phyloP scores from a whole-genome alignment of 306 rosid species.

The Lotus japonicus region DNA sequence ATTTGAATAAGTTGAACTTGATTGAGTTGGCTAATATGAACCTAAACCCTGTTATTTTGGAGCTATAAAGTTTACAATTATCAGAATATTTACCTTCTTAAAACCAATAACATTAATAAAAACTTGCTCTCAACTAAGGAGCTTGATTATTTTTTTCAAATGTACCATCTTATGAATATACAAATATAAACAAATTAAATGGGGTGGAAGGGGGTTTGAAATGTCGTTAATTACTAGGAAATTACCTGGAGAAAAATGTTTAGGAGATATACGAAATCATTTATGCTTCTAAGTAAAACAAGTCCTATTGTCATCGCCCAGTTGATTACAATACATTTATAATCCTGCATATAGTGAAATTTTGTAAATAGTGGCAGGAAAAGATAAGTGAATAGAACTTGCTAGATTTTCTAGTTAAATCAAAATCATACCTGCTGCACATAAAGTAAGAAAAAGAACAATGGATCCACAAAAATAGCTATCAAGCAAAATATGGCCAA shows the following conservation, averaged over 20 bases:
- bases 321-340: slow-evolving; percentile 51
- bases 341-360: slow-evolving; percentile 33
- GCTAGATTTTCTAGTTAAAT: background rate
- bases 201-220: background rate
- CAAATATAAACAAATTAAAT: background rate
- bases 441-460: slow-evolving; percentile 64
- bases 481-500: slow-evolving; percentile 62
- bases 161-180: background rate
- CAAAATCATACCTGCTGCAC: slow-evolving; percentile 35
- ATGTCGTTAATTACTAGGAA: background rate
- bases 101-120: background rate
- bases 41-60: background rate
- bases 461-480: slow-evolving; percentile 78
- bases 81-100: background rate
- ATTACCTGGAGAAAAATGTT: slow-evolving; percentile 81
- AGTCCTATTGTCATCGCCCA: slow-evolving; percentile 36
- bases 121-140: background rate
- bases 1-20: background rate
- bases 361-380: background rate
- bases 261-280: slow-evolving; percentile 57
- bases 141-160: background rate
- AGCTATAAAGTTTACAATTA: background rate
- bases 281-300: slow-evolving; percentile 59
- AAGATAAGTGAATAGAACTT: background rate
- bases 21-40: background rate